phyloP scores from a whole-genome alignment of 345 rosid genomes.

The Geranium rotundifolium region DNA sequence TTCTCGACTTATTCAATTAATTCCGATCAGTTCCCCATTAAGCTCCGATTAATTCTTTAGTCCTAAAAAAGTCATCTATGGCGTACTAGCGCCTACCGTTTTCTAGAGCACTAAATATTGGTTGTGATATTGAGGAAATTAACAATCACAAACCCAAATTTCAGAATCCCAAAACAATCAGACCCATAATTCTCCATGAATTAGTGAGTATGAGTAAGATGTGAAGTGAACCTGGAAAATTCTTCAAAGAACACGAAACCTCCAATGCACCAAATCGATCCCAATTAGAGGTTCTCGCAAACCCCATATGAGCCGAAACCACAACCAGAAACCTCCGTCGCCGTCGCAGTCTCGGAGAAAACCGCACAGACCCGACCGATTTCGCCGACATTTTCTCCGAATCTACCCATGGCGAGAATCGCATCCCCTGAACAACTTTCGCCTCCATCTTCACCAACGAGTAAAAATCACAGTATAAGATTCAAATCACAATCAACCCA shows the following conservation, averaged over 20 bases:
- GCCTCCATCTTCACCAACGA: constrained; percentile 40
- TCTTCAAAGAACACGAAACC: constrained; percentile 36
- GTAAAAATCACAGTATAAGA: neutral
- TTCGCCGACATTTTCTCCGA: too few species aligned
- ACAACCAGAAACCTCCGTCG: constrained; percentile 24
- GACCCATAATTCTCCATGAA: neutral
- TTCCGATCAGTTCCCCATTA: too few species aligned
- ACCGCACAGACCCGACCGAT: constrained; percentile 19
- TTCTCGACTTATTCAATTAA: too few species aligned
- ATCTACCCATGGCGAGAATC: constrained; percentile 12
- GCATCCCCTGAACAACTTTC: constrained; percentile 31
- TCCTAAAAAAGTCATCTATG: too few species aligned
- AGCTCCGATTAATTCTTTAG: too few species aligned
- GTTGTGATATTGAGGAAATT: too few species aligned
- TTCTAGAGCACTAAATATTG: too few species aligned
- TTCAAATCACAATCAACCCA: too few species aligned
- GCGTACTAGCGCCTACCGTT: too few species aligned
- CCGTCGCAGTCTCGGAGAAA: constrained; percentile 21
- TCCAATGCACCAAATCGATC: constrained; percentile 17
- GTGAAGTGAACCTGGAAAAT: constrained; percentile 37
- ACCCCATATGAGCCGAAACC: constrained; percentile 31
- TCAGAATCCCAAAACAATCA: neutral
- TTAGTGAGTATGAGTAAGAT: neutral
- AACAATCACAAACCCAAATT: neutral
- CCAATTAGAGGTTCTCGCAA: constrained; percentile 13